Evolutionary conservation across 2,329 filamentous ascomycete genomes (phyloP).

Genomic region (Fusarium lateritium): DNA sequence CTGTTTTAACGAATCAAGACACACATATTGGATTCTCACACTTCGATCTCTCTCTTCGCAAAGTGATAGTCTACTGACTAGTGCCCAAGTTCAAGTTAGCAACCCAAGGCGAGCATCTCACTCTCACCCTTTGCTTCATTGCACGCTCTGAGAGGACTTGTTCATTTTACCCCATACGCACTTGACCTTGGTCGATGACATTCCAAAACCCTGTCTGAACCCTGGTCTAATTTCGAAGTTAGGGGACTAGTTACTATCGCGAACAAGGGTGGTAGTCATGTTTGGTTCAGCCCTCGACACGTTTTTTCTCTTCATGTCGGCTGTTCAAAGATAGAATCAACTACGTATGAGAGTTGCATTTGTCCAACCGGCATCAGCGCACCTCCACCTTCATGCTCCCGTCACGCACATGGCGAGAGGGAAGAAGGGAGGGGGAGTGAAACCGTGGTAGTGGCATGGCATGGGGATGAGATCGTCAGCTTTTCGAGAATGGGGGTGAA

Average conservation of each 20-base stretch:
- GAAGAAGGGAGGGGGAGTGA: constrained; percentile 15
- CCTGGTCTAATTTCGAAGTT: constrained; percentile 31
- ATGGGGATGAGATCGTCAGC: neutral
- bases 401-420: constrained; percentile 24
- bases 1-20: constrained; percentile 30
- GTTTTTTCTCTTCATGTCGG: neutral
- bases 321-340: neutral
- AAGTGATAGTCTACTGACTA: constrained; percentile 1
- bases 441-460: neutral
- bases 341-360: constrained; percentile 13
- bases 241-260: constrained; percentile 4
- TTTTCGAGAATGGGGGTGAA: neutral
- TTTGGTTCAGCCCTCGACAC: neutral
- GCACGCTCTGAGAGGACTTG: neutral
- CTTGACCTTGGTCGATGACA: constrained; percentile 32
- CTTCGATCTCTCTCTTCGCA: neutral
- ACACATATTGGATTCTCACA: constrained; percentile 19
- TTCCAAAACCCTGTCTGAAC: constrained; percentile 25
- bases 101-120: constrained; percentile 7
- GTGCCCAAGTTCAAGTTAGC: neutral
- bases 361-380: neutral
- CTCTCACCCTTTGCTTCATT: neutral
- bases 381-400: constrained; percentile 31
- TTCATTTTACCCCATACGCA: constrained; percentile 32
- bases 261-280: constrained; percentile 4